Evolutionary conservation across 148 eudicot genomes (phyloP).

Genomic region (Cornus kousa): DNA sequence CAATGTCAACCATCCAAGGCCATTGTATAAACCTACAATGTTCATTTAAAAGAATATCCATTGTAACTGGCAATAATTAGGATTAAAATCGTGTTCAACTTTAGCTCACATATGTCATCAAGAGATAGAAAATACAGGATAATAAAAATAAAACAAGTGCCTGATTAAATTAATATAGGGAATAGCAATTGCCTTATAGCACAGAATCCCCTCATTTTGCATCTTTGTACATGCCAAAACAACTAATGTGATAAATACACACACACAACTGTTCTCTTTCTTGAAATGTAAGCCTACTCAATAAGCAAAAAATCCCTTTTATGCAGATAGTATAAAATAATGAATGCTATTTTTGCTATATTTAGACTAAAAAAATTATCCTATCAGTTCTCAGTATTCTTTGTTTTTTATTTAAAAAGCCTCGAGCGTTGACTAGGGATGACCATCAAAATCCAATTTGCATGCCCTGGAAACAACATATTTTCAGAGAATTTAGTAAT

Average conservation of each 20-base stretch:
- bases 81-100: not conserved
- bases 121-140: not conserved
- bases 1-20: slow-evolving; percentile 61
- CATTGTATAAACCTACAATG: slow-evolving; percentile 63
- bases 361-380: not conserved
- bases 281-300: no score
- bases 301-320: not conserved
- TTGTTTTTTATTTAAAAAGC: not conserved
- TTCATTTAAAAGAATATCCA: not conserved
- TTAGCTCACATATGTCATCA: not conserved
- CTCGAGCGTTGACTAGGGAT: not conserved
- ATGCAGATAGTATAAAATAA: not conserved
- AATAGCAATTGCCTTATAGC: not conserved
- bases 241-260: no score
- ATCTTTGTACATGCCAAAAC: no score
- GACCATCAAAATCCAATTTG: not conserved
- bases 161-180: not conserved
- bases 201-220: no score
- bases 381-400: not conserved
- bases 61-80: slow-evolving; percentile 3
- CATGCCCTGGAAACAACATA: not conserved
- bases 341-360: not conserved
- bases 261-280: no score
- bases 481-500: not conserved
- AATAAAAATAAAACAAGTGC: not conserved